Base-by-base conservation (phyloP, 768 basidiomycete genomes). In the Gyrodon lividus region DNA sequence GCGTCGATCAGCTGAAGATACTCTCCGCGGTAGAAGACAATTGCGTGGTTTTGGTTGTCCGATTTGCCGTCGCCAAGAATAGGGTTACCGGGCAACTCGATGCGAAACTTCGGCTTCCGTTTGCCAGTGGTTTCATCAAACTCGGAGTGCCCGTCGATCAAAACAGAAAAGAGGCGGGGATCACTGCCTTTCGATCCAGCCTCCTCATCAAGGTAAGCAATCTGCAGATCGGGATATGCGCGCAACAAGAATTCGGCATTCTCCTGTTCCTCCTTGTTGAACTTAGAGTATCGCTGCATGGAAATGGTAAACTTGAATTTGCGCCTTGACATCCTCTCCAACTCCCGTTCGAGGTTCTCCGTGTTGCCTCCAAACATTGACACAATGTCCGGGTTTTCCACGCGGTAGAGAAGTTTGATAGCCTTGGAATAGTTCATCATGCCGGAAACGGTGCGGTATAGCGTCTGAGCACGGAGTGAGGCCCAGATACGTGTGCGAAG, bases 401-500 rank as follows among this genome's bases (percentile, higher is more conserved):
- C 96, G 31, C 97, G 91, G 70, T 98, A 98, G 17, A 98, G 81
- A 33, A 99, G 81, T 71, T 99, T 99, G 85, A 99, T 96, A 22
- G 97, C 97, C 74, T 99, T 99, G 63, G 93, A 89, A 74, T 99
- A 99, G 75, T 99, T 98, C 97, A 99, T 98, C 92, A 99, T 98
- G 55, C 97, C 97, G 5, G 97, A 98, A 17, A 98, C 93, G 10
- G 97, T 99, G 56, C 97, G 87, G 71, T 99, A 99, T 28, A 99
- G 82, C 0, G 97, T 99, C 73, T 99, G 97, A 5, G 95, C 95
- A 48, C 97, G 92, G 23, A 99, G 80, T 2, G 95, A 98, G 2
- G 97, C 96, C 97, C 97, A 98, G 59, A 99, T 99, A 70, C 97
- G 92, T 0, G 96, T 98, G 57, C 97, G 92, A 41, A 99, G 84